These are phyloP conservation scores for Lanmaoa rubissima DNA, from an alignment of 768 basidiomycete genomes.

Conservation along the genomic window DNA sequence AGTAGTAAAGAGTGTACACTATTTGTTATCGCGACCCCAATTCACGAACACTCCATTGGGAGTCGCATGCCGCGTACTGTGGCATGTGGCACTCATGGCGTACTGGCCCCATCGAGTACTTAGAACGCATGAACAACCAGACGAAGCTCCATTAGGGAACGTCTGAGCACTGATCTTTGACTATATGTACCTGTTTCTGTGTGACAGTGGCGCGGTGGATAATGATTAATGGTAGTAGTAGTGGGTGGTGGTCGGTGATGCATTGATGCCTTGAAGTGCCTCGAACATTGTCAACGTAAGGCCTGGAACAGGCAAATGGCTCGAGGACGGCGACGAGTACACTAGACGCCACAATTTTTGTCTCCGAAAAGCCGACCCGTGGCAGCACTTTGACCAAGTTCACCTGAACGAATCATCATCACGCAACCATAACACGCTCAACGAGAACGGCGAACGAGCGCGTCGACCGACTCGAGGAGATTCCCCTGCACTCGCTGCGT, in stretches of 20 bases:
- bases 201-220: background rate
- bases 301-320: background rate
- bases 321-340: background rate
- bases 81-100: too few relatives aligned
- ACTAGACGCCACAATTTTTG: background rate
- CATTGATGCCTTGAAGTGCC: background rate
- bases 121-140: too few relatives aligned
- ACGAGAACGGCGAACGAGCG: background rate
- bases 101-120: too few relatives aligned
- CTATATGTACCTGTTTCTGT: background rate
- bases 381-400: background rate
- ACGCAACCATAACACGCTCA: slow-evolving; percentile 11
- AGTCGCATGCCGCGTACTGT: too few relatives aligned
- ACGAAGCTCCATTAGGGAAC: background rate
- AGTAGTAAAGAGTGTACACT: too few relatives aligned
- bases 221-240: background rate
- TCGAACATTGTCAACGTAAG: background rate
- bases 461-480: slow-evolving; percentile 21
- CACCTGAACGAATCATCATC: background rate
- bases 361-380: background rate
- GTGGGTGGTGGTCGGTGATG: background rate
- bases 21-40: too few relatives aligned
- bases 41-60: too few relatives aligned
- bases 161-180: background rate
- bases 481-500: slow-evolving; percentile 21